Evolutionary conservation across 2,329 filamentous ascomycete genomes (phyloP), one percentile per base, ranked within the genome.

Genomic region (Zalaria obscura): DNA sequence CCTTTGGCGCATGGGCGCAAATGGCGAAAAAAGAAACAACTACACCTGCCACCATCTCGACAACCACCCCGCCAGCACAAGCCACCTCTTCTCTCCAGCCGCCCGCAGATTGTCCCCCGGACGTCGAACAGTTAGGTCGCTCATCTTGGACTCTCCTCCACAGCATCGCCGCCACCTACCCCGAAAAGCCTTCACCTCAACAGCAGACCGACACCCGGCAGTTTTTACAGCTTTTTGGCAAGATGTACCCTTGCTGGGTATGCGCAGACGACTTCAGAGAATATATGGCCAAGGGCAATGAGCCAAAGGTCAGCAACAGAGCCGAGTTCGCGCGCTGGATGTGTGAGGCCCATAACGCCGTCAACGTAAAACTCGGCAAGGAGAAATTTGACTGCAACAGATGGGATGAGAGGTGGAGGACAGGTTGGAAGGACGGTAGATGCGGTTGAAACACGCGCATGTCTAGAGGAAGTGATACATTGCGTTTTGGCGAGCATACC

Each of bases 341-440:
- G 60, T 93, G 84, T 56, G 78, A 83, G 54, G 84, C 84, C 46
- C 84, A 93, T 61, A 93, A 93, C 62, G 83, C 83, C 27, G 84
- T 93, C 36, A 93, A 93, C 61, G 69, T 70, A 45, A 96, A 95
- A 68, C 62, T 98, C 51, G 91, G 91, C 39, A 98, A 98, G 72
- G 71, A 75, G 45, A 73, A 73, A 52, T 98, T 98, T 64, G 87
- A 98, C 69, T 98, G 91, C 65, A 69, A 68, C 42, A 75, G 70
- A 54, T 96, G 91, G 89, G 80, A 95, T 60, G 84, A 96, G 70
- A 75, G 91, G 59, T 98, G 91, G 91, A 72, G 83, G 64, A 91
- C 83, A 1, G 91, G 91, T 0, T 95, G 83, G 80, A 75, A 70
- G 58, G 77, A 81, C 66, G 77, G 77, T 18, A 64, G 76, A 43